Percentiles rank a stretch among this genome's conserved stretches.
These are phyloP conservation scores for Paradendryphiella salina DNA, from an alignment of 2,329 filamentous ascomycete species.

Conservation along the genomic window DNA sequence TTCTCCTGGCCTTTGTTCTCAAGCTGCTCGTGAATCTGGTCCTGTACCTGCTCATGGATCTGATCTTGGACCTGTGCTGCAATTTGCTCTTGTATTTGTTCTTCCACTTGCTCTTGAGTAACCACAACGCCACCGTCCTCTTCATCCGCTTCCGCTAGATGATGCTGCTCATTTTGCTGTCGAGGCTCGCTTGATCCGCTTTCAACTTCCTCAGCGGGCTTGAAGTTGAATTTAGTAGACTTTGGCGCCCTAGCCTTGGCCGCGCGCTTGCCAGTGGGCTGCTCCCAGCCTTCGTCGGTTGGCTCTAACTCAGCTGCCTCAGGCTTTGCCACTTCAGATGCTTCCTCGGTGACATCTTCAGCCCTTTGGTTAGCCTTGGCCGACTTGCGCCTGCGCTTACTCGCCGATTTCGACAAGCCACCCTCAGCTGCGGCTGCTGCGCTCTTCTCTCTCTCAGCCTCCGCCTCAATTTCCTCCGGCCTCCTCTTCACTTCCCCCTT, in stretches of 20 bases:
- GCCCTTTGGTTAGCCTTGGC: neutral
- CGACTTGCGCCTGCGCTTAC: conserved; percentile 15
- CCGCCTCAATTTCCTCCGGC: conserved; percentile 25
- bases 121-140: conserved; percentile 14
- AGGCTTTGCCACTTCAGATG: neutral
- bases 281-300: conserved; percentile 15
- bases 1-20: conserved; percentile 1
- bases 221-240: conserved; percentile 13
- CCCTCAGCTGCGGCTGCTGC: conserved; percentile 35
- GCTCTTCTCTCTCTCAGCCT: conserved; percentile 20
- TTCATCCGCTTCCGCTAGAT: neutral
- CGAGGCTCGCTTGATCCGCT: conserved; percentile 2
- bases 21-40: conserved; percentile 17
- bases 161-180: conserved; percentile 1
- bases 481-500: conserved; percentile 74
- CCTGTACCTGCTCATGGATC: conserved; percentile 8
- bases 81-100: conserved; percentile 16
- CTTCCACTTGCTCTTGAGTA: conserved; percentile 10
- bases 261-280: conserved; percentile 17
- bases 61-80: conserved; percentile 12
- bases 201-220: conserved; percentile 12
- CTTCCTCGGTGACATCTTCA: conserved; percentile 4
- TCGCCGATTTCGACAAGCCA: conserved; percentile 6
- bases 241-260: conserved; percentile 15
- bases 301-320: conserved; percentile 1